phyloP scores from a whole-genome alignment of 352 stramenopile genomes.

The Plasmopara viticola region DNA sequence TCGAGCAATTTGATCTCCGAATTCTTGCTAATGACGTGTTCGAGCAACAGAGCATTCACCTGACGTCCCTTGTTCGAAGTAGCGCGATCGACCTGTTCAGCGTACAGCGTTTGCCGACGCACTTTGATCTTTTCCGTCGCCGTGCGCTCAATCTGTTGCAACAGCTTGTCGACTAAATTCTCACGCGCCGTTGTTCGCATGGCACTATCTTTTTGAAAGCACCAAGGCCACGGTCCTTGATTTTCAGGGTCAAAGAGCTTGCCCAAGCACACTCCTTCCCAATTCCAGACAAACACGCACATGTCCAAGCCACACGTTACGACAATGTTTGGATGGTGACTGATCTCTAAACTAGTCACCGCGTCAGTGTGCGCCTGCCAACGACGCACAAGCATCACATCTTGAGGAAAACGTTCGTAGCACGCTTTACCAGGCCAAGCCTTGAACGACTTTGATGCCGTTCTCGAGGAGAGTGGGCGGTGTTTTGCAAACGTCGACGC shows the following conservation, averaged over 20 bases:
- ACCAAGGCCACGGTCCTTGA: constrained; percentile 35
- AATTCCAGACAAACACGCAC: constrained; percentile 64
- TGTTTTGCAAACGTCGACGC: constrained; percentile 1
- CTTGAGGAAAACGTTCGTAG: constrained; percentile 17
- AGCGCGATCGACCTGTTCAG: constrained; percentile 43
- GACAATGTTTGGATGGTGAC: constrained; percentile 51
- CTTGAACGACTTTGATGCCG: neutral
- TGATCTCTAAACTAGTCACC: constrained; percentile 52
- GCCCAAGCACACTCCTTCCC: constrained; percentile 47
- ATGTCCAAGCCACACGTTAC: constrained; percentile 61
- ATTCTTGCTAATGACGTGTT: constrained; percentile 65
- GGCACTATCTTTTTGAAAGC: constrained; percentile 48
- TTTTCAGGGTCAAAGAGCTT: constrained; percentile 66
- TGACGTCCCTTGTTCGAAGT: constrained; percentile 39
- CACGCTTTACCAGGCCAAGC: constrained; percentile 16
- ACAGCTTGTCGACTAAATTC: constrained; percentile 28
- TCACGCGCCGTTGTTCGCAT: constrained; percentile 40
- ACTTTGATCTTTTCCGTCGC: constrained; percentile 33
- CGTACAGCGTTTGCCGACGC: constrained; percentile 36
- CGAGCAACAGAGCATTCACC: constrained; percentile 47
- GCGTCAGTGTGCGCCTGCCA: constrained; percentile 50
- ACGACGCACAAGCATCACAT: constrained; percentile 30
- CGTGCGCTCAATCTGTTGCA: constrained; percentile 45
- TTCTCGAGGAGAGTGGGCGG: neutral
- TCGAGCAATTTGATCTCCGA: constrained; percentile 42